Conservation (phyloP, 1,139 yeast genomes). For the Candida smagusa region DNA sequence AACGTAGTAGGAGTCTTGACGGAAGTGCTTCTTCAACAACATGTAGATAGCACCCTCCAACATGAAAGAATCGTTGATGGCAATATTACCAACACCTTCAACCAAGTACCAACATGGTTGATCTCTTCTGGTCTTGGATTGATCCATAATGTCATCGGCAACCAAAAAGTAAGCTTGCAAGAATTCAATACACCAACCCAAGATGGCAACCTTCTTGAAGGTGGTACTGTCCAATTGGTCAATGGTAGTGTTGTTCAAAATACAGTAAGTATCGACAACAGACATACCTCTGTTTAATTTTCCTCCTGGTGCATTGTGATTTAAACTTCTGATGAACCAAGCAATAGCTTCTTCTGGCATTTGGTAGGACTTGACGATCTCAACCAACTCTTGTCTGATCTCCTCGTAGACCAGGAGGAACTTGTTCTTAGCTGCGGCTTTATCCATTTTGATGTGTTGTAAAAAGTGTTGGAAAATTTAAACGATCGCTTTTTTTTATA, state of each 20-base stretch:
- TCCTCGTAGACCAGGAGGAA: constrained; percentile 75
- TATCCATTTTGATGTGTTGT: constrained; percentile 19
- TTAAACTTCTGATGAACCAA: constrained; percentile 75
- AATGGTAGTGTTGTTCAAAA: constrained; percentile 63
- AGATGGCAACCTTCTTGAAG: constrained; percentile 79
- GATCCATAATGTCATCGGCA: constrained; percentile 99
- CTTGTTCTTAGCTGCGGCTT: constrained; percentile 48
- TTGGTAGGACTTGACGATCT: constrained; percentile 62
- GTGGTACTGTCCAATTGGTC: constrained; percentile 61
- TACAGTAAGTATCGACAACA: constrained; percentile 87
- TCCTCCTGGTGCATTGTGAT: constrained; percentile 95
- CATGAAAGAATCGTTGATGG: constrained; percentile 97
- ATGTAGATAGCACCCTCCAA: constrained; percentile 92
- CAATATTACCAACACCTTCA: constrained; percentile 82
- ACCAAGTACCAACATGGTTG: constrained; percentile 96
- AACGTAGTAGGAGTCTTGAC: constrained; percentile 75
- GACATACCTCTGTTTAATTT: constrained; percentile 95
- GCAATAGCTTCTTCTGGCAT: constrained; percentile 84
- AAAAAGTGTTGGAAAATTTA: constrained; percentile 1
- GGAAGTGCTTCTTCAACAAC: constrained; percentile 85
- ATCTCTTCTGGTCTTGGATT: constrained; percentile 94
- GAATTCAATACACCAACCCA: constrained; percentile 96
- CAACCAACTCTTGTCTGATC: constrained; percentile 68
- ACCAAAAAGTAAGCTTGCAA: constrained; percentile 96
- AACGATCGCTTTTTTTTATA: not conserved